Percentiles rank a stretch among this genome's conserved stretches.
These are phyloP conservation scores for Torrubiellomyces zombiae DNA, from an alignment of 2,329 filamentous ascomycete genomes.

Conservation along the genomic window DNA sequence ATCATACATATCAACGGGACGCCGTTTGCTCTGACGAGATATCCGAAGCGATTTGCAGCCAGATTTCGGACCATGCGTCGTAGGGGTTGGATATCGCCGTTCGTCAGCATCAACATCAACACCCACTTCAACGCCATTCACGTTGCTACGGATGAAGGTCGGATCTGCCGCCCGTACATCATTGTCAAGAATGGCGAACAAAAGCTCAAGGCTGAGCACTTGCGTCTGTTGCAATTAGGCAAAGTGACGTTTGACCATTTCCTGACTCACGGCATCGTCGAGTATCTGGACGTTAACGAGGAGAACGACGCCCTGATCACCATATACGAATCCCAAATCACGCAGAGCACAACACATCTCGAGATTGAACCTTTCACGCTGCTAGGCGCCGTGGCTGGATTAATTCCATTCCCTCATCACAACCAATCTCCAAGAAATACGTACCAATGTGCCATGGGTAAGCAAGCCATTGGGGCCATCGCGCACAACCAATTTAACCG, in stretches of 20 bases:
- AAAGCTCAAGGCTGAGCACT: constrained; percentile 61
- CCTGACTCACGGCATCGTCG: constrained; percentile 72
- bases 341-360: constrained; percentile 71
- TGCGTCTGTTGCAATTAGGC: constrained; percentile 67
- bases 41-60: constrained; percentile 72
- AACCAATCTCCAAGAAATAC: constrained; percentile 98
- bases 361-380: constrained; percentile 98
- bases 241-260: constrained; percentile 90
- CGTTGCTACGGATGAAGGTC: constrained; percentile 90
- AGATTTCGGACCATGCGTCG: constrained; percentile 76
- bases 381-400: constrained; percentile 80
- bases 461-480: constrained; percentile 97
- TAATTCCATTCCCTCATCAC: constrained; percentile 97
- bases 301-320: constrained; percentile 94
- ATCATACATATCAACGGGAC: constrained; percentile 94
- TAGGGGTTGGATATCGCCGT: constrained; percentile 84
- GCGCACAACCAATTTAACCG: constrained; percentile 96
- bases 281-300: constrained; percentile 96
- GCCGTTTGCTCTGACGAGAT: constrained; percentile 70
- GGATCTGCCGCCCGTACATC: constrained; percentile 90
- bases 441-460: constrained; percentile 99
- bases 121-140: constrained; percentile 83
- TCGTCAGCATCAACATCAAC: constrained; percentile 93
- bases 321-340: constrained; percentile 73
- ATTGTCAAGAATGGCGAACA: constrained; percentile 80